Percentiles rank a stretch among this genome's conserved stretches.
Evolutionary conservation across 257 asterid species (phyloP).

Genomic region (Solanum arcanum): DNA sequence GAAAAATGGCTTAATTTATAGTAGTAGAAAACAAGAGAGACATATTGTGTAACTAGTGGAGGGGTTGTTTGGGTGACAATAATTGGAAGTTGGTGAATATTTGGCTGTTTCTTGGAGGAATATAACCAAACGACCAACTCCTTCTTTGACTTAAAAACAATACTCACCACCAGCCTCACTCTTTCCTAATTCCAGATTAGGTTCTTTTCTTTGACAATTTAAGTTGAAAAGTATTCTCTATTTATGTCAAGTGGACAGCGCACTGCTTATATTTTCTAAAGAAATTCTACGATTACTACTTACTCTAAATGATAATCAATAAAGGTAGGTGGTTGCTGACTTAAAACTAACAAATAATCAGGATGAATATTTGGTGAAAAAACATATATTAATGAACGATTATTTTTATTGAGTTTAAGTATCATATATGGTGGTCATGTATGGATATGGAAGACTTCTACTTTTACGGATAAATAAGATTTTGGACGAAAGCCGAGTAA

Average conservation of each 20-base stretch:
- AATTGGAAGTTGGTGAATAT: background rate
- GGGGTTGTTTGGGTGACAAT: background rate
- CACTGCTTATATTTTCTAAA: background rate
- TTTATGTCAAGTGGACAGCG: background rate
- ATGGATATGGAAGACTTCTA: background rate
- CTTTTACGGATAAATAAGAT: too few relatives aligned
- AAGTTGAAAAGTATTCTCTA: background rate
- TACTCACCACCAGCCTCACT: background rate
- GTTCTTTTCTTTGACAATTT: background rate
- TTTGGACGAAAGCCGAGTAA: background rate
- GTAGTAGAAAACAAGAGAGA: background rate
- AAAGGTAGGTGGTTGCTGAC: background rate
- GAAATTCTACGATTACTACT: background rate
- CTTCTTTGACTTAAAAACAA: background rate
- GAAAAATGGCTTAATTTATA: background rate
- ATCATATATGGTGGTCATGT: background rate
- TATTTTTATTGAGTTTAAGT: background rate
- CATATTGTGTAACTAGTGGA: background rate
- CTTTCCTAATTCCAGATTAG: background rate
- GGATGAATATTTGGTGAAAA: background rate
- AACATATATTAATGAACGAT: background rate
- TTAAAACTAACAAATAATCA: background rate
- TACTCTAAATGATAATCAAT: background rate
- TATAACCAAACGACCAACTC: background rate
- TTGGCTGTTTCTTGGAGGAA: background rate